Conservation (phyloP, 805 yeast species). For the Myxozyma nipponensis region DNA sequence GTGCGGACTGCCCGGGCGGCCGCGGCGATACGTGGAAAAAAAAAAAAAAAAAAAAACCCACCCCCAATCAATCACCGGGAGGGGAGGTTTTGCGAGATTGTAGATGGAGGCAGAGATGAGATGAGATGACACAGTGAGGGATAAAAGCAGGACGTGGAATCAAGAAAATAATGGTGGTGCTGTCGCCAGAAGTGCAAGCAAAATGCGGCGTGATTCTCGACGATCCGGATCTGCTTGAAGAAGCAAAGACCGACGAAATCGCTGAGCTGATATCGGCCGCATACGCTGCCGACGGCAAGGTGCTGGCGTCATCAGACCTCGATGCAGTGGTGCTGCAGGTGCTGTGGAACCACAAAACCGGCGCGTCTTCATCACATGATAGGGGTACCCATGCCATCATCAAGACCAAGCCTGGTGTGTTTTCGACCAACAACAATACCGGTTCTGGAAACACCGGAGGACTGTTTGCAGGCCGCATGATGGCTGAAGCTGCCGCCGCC, state of each 20-base stretch:
- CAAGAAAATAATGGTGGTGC: too few relatives aligned
- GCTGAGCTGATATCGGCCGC: conserved; percentile 4
- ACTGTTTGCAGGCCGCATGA: neutral
- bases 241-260: conserved; percentile 22
- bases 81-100: too few relatives aligned
- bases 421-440: too few relatives aligned
- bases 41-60: too few relatives aligned
- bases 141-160: too few relatives aligned
- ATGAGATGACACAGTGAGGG: too few relatives aligned
- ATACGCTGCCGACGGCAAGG: conserved; percentile 12
- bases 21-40: too few relatives aligned
- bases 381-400: neutral
- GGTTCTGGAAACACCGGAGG: neutral
- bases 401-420: neutral
- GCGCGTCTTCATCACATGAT: neutral
- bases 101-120: too few relatives aligned
- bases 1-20: too few relatives aligned
- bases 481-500: neutral
- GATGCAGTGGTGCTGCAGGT: conserved; percentile 19
- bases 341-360: conserved; percentile 19
- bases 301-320: conserved; percentile 18
- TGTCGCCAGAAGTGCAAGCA: neutral
- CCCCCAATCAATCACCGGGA: too few relatives aligned
- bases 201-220: conserved; percentile 18
- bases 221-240: conserved; percentile 24